These are phyloP conservation scores for Lenwebbia sp. DNA, from an alignment of 345 rosid species.

Conservation along the genomic window DNA sequence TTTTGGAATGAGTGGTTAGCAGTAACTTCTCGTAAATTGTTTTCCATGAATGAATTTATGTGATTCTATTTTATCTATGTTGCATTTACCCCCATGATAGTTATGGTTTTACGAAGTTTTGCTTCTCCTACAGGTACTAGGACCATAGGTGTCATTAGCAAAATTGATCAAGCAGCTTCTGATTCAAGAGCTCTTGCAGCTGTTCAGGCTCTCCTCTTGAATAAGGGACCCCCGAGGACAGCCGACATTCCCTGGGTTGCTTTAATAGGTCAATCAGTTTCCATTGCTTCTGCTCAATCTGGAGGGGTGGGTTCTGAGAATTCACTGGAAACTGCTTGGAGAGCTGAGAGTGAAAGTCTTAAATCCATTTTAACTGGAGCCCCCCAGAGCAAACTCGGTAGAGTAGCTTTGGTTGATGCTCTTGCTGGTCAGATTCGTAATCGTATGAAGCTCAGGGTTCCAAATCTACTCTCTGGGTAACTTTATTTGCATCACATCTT, in stretches of 20 bases:
- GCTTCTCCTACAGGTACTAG: slow-evolving; percentile 65
- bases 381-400: slow-evolving; percentile 67
- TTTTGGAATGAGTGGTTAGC: not conserved
- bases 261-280: slow-evolving; percentile 68
- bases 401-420: slow-evolving; percentile 68
- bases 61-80: not conserved
- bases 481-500: not conserved
- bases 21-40: not conserved
- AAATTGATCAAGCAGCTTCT: slow-evolving; percentile 84
- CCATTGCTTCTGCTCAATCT: slow-evolving; percentile 66
- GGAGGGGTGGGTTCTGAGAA: slow-evolving; percentile 43
- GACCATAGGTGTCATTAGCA: slow-evolving; percentile 87
- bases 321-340: slow-evolving; percentile 76
- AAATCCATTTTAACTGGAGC: slow-evolving; percentile 66
- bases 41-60: not conserved
- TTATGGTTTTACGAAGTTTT: not conserved
- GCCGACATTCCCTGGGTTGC: slow-evolving; percentile 71
- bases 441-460: slow-evolving; percentile 70
- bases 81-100: not conserved
- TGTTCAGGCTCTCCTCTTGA: slow-evolving; percentile 58
- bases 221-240: slow-evolving; percentile 74
- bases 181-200: slow-evolving; percentile 60
- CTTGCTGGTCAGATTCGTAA: slow-evolving; percentile 67
- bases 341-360: slow-evolving; percentile 67
- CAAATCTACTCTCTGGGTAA: slow-evolving; percentile 68